These are phyloP conservation scores for Astragalus membranaceus DNA, from an alignment of 306 rosid species.

Conservation along the genomic window DNA sequence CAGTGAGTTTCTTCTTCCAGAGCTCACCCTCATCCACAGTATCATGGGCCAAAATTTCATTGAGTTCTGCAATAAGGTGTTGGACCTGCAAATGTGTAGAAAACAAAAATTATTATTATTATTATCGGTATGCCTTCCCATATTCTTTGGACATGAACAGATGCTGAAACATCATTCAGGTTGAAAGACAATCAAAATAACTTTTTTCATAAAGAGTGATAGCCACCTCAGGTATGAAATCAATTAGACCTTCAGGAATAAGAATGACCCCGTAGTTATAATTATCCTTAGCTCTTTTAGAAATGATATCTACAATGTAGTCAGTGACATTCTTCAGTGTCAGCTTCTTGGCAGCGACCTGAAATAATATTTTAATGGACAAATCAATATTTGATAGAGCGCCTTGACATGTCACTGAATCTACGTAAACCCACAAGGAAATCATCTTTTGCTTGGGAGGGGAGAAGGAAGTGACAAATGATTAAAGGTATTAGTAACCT, in stretches of 20 bases:
- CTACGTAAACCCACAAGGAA: not conserved
- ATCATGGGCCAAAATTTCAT: slow-evolving; percentile 83
- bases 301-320: slow-evolving; percentile 69
- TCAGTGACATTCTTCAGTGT: slow-evolving; percentile 94
- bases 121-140: not conserved
- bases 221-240: slow-evolving; percentile 95
- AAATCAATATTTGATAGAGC: not conserved
- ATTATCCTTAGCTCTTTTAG: slow-evolving; percentile 73
- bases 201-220: slow-evolving; percentile 3
- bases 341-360: slow-evolving; percentile 91
- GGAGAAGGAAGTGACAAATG: not conserved
- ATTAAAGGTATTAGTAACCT: not conserved
- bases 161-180: not conserved
- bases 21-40: slow-evolving; percentile 69
- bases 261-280: slow-evolving; percentile 97
- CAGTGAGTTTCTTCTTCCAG: slow-evolving; percentile 88
- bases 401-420: not conserved
- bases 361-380: slow-evolving; percentile 27
- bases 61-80: slow-evolving; percentile 85
- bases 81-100: slow-evolving; percentile 57
- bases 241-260: slow-evolving; percentile 95
- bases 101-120: not conserved
- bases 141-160: not conserved
- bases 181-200: not conserved
- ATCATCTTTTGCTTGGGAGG: not conserved